Evolutionary conservation across 1,284 basidiomycete species (phyloP).

Genomic region (Ceratobasidium sp.): DNA sequence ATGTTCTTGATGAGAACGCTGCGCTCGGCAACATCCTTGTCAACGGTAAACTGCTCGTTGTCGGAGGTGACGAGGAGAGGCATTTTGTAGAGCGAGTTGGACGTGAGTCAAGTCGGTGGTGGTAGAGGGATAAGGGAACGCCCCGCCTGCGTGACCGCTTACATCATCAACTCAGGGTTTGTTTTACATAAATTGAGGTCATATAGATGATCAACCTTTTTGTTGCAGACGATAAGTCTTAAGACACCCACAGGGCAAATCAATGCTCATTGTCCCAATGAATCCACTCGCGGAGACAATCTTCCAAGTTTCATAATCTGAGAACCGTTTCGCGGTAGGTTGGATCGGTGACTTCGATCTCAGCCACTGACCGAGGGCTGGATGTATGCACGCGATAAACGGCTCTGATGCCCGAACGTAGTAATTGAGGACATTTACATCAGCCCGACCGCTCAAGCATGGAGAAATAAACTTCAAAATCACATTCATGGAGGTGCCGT

Average conservation of each 20-base stretch:
- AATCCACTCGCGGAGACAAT: not conserved
- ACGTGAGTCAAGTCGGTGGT: constrained; percentile 21
- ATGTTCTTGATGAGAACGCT: constrained; percentile 99
- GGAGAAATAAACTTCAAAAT: not conserved
- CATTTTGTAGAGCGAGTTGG: constrained; percentile 62
- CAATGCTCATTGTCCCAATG: not conserved
- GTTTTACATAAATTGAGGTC: not conserved
- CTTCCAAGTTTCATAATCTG: not conserved
- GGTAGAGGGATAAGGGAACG: constrained; percentile 24
- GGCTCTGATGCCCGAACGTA: constrained; percentile 4
- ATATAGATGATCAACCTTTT: too few species aligned
- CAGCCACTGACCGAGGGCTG: not conserved
- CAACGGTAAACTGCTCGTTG: constrained; percentile 94
- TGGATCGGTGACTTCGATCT: not conserved
- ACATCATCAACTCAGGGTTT: constrained; percentile 10
- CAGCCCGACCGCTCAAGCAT: not conserved
- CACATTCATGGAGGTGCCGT: not conserved
- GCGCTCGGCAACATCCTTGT: constrained; percentile 95
- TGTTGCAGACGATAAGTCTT: not conserved
- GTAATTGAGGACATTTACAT: not conserved
- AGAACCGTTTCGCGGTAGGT: not conserved
- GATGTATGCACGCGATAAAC: constrained; percentile 15
- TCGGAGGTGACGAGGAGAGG: constrained; percentile 91
- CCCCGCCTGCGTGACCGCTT: not conserved
- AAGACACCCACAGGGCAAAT: not conserved